These are phyloP conservation scores for Alternaria sp. DNA, from an alignment of 2,329 filamentous ascomycete species.

Conservation along the genomic window DNA sequence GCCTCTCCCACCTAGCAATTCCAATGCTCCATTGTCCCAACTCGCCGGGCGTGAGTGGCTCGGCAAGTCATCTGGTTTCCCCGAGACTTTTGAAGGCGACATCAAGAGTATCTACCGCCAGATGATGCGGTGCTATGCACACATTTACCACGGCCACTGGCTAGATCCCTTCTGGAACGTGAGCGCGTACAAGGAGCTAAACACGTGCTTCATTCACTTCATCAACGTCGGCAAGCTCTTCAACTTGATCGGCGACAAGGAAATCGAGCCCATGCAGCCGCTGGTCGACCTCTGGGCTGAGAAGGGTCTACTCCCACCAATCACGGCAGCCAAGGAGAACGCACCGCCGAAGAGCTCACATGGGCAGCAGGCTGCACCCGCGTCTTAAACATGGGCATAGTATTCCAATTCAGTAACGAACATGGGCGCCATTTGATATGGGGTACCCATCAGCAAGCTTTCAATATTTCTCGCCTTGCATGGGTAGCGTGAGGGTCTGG, in stretches of 20 bases:
- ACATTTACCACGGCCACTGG: constrained; percentile 63
- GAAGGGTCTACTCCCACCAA: constrained; percentile 79
- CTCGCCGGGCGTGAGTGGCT: constrained; percentile 78
- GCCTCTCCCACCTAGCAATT: constrained; percentile 54
- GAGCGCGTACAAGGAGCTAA: constrained; percentile 59
- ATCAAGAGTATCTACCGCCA: constrained; percentile 74
- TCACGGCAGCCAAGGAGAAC: constrained; percentile 31
- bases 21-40: constrained; percentile 66
- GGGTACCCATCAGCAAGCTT: constrained; percentile 11
- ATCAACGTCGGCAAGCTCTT: constrained; percentile 77
- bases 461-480: constrained; percentile 20
- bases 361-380: constrained; percentile 28
- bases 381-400: constrained; percentile 7
- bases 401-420: constrained; percentile 1
- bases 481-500: constrained; percentile 11
- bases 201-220: constrained; percentile 64
- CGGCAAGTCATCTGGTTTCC: constrained; percentile 82
- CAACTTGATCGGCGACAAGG: constrained; percentile 79
- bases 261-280: constrained; percentile 95
- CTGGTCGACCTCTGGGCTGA: constrained; percentile 91
- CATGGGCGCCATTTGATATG: constrained; percentile 19
- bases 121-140: constrained; percentile 64
- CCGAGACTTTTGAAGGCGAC: constrained; percentile 67
- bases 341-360: constrained; percentile 27
- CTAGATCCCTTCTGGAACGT: constrained; percentile 60